phyloP scores from a whole-genome alignment of 2,329 filamentous ascomycete genomes.

The Fusarium sp. region DNA sequence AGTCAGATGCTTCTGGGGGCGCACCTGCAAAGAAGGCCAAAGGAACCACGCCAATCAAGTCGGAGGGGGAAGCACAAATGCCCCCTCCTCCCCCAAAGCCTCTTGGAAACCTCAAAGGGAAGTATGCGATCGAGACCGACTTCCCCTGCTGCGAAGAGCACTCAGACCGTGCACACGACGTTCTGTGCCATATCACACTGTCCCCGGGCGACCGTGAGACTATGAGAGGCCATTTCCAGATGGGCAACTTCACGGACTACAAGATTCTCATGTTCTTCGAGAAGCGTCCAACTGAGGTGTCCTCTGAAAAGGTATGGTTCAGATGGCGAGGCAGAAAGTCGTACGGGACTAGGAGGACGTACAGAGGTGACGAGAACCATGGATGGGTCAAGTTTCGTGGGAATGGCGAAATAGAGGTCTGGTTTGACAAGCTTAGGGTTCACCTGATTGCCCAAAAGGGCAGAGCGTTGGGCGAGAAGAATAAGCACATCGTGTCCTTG shows the following conservation, averaged over 20 bases:
- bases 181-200: not conserved
- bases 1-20: fast-evolving
- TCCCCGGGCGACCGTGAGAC: not conserved
- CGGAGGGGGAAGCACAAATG: not conserved
- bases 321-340: not conserved
- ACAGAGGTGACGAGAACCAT: not conserved
- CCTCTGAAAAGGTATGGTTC: not conserved
- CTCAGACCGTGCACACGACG: not conserved
- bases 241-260: not conserved
- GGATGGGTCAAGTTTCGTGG: not conserved
- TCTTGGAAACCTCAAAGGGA: not conserved
- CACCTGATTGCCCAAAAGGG: not conserved
- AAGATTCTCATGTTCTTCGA: not conserved
- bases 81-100: not conserved
- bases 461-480: not conserved
- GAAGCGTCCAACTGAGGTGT: not conserved
- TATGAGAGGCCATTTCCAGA: not conserved
- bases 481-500: fast-evolving
- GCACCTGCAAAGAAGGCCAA: not conserved
- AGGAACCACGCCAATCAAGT: not conserved
- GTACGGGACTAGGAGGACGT: fast-evolving
- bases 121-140: not conserved
- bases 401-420: not conserved
- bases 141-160: not conserved
- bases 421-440: not conserved